Percentiles rank a stretch among this genome's conserved stretches.
phyloP scores from a whole-genome alignment of 208 protist species.

The Wallacemonas rigidus region DNA sequence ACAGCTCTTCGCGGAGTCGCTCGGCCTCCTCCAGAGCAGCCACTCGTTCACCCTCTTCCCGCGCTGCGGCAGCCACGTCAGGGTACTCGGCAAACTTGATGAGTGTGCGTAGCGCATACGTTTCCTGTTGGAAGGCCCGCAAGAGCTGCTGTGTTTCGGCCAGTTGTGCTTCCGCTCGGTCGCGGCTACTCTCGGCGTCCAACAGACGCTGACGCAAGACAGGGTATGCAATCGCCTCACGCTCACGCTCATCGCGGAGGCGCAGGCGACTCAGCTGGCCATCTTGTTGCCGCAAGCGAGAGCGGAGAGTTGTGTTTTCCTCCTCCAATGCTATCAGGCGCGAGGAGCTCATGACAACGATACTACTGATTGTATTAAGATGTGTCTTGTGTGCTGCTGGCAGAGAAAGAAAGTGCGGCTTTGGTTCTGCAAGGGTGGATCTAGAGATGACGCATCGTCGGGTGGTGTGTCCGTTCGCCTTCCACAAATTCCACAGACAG shows the following conservation, averaged over 20 bases:
- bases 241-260: slow-evolving; percentile 26
- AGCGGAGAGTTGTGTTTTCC: slow-evolving; percentile 28
- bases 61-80: slow-evolving; percentile 31
- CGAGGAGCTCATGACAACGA: background rate
- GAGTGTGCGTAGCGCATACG: slow-evolving; percentile 38
- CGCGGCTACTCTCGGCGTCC: slow-evolving; percentile 25
- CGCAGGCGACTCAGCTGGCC: slow-evolving; percentile 30
- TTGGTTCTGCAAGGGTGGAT: too few relatives aligned
- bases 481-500: too few relatives aligned
- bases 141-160: slow-evolving; percentile 31
- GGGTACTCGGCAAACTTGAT: slow-evolving; percentile 44
- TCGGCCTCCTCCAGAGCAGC: slow-evolving; percentile 39
- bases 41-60: slow-evolving; percentile 20
- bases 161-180: slow-evolving; percentile 40
- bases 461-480: too few relatives aligned
- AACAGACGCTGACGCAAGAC: slow-evolving; percentile 36
- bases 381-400: too few relatives aligned
- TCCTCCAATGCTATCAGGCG: slow-evolving; percentile 27
- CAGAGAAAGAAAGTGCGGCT: too few relatives aligned
- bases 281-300: slow-evolving; percentile 28
- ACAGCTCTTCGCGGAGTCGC: slow-evolving; percentile 30
- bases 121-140: slow-evolving; percentile 44
- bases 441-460: too few relatives aligned
- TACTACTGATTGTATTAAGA: background rate
- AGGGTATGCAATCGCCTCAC: slow-evolving; percentile 33